phyloP scores from a whole-genome alignment of 2,329 filamentous ascomycete genomes.

The Fusarium chuoi region DNA sequence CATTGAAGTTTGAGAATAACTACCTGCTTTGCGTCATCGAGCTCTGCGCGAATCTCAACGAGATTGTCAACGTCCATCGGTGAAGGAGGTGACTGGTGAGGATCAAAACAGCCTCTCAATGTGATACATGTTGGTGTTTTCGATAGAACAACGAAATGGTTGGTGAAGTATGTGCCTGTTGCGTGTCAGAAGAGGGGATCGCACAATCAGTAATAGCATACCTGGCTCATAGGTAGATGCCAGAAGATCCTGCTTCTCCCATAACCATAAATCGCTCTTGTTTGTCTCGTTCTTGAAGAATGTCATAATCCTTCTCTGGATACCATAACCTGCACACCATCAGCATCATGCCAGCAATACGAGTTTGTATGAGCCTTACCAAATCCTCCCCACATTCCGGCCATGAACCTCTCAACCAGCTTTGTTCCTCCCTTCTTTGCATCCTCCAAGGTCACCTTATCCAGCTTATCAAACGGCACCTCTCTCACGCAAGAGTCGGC shows the following conservation, averaged over 20 bases:
- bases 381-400: slow-evolving; percentile 37
- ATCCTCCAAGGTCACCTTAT: slow-evolving; percentile 17
- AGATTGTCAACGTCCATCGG: slow-evolving; percentile 21
- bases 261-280: slow-evolving; percentile 32
- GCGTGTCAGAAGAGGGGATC: rapidly evolving
- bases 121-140: slow-evolving; percentile 26
- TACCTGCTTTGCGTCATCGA: background rate
- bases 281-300: slow-evolving; percentile 14
- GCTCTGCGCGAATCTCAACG: slow-evolving; percentile 14
- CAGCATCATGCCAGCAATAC: rapidly evolving
- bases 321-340: background rate
- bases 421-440: slow-evolving; percentile 23
- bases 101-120: slow-evolving; percentile 26
- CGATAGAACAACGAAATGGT: slow-evolving; percentile 27
- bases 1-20: slow-evolving; percentile 6
- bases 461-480: slow-evolving; percentile 11
- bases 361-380: background rate
- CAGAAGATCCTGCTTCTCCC: slow-evolving; percentile 30
- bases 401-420: slow-evolving; percentile 27
- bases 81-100: background rate
- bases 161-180: slow-evolving; percentile 33
- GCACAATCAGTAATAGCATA: rapidly evolving
- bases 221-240: slow-evolving; percentile 33
- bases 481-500: slow-evolving; percentile 34
- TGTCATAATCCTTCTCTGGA: slow-evolving; percentile 27